Percentiles rank a stretch among this genome's conserved stretches.
Conservation (phyloP, 169 alveolate genomes). For the Plasmodium gonderi region DNA sequence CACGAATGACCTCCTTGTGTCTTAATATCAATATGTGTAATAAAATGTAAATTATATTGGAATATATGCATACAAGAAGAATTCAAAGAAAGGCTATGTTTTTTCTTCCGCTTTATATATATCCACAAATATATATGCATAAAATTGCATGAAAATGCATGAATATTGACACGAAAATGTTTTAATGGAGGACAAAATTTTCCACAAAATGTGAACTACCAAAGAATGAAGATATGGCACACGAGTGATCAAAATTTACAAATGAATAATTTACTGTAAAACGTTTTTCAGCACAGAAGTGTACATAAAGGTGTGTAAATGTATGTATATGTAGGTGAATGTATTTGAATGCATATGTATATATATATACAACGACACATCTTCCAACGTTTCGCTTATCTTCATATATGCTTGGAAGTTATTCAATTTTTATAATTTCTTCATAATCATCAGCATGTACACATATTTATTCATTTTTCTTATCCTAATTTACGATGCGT, state of each 20-base stretch:
- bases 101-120: neutral
- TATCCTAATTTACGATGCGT: too few relatives aligned
- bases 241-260: neutral
- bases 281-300: neutral
- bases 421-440: too few relatives aligned
- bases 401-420: too few relatives aligned
- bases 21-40: too few relatives aligned
- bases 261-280: neutral
- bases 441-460: too few relatives aligned
- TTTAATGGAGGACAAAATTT: neutral
- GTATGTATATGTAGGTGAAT: neutral
- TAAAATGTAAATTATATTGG: too few relatives aligned
- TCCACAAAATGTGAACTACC: neutral
- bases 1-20: too few relatives aligned
- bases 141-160: neutral
- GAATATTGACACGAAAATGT: neutral
- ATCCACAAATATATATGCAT: neutral
- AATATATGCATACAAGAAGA: too few relatives aligned
- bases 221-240: neutral
- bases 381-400: too few relatives aligned
- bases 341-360: too few relatives aligned
- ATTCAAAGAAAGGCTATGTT: neutral
- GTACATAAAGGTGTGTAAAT: neutral
- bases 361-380: neutral
- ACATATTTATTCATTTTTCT: too few relatives aligned